phyloP scores from a whole-genome alignment of 225 moss, liverwort and hornwort genomes.

The Pleurozium schreberi region DNA sequence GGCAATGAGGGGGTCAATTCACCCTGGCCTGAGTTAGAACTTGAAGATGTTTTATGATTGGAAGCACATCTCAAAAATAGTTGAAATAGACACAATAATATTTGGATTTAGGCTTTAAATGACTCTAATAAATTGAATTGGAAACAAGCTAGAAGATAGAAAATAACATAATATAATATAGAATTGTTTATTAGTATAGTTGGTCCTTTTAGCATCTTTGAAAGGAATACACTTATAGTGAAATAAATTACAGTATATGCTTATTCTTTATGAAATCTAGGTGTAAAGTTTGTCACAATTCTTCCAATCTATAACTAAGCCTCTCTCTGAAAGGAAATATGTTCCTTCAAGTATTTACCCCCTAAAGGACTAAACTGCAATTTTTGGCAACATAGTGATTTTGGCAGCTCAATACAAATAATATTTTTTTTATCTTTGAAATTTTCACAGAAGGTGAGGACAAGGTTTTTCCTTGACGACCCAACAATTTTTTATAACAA shows the following conservation, averaged over 20 bases:
- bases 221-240: not conserved
- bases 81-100: not conserved
- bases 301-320: not conserved
- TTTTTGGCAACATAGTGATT: no score
- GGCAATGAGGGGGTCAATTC: no score
- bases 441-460: no score
- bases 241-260: not conserved
- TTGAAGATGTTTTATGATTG: no score
- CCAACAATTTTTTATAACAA: no score
- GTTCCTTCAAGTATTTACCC: not conserved
- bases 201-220: not conserved
- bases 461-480: no score
- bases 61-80: not conserved
- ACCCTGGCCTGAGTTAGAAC: no score
- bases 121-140: not conserved
- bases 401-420: no score
- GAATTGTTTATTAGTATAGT: not conserved
- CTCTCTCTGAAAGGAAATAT: not conserved
- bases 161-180: not conserved
- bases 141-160: not conserved
- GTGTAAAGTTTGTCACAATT: fast-evolving
- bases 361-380: no score
- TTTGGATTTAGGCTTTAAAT: not conserved
- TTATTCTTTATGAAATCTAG: fast-evolving
- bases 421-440: no score